These are phyloP conservation scores for Metrosideros polymorpha DNA, from an alignment of 441 rosid species.

Conservation along the genomic window DNA sequence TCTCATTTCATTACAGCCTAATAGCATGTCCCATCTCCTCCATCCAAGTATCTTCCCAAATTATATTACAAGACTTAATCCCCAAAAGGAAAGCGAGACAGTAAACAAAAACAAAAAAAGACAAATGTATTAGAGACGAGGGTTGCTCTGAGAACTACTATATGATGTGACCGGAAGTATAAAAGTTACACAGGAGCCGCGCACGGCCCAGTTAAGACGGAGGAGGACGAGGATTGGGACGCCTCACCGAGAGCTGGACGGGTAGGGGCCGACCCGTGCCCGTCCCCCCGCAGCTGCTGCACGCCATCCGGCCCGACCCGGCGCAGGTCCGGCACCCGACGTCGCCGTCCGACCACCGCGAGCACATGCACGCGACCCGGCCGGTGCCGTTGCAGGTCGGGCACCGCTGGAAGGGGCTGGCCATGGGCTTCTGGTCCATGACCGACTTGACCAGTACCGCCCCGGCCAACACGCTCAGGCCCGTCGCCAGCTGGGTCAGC, in stretches of 20 bases:
- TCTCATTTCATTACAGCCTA: background rate
- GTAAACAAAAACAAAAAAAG: no score
- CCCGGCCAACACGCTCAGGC: conserved; percentile 83
- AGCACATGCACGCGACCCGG: conserved; percentile 65
- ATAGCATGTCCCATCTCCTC: background rate
- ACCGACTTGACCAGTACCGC: conserved; percentile 77
- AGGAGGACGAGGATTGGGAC: conserved; percentile 32
- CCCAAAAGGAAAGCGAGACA: background rate
- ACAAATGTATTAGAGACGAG: background rate
- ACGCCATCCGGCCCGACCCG: conserved; percentile 78
- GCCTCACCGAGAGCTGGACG: conserved; percentile 53
- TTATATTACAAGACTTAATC: background rate
- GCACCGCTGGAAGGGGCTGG: conserved; percentile 64
- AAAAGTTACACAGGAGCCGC: background rate
- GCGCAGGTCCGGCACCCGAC: conserved; percentile 81
- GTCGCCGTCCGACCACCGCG: conserved; percentile 93
- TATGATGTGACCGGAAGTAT: background rate
- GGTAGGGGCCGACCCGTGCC: conserved; percentile 88
- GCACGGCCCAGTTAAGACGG: background rate
- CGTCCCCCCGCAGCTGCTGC: conserved; percentile 85
- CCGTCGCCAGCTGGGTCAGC: conserved; percentile 74
- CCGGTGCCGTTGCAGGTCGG: conserved; percentile 81
- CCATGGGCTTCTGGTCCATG: conserved; percentile 82
- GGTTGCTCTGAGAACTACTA: background rate
- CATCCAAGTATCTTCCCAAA: background rate